phyloP scores from a whole-genome alignment of 805 yeast species.

The Zygotorulaspora sp. region DNA sequence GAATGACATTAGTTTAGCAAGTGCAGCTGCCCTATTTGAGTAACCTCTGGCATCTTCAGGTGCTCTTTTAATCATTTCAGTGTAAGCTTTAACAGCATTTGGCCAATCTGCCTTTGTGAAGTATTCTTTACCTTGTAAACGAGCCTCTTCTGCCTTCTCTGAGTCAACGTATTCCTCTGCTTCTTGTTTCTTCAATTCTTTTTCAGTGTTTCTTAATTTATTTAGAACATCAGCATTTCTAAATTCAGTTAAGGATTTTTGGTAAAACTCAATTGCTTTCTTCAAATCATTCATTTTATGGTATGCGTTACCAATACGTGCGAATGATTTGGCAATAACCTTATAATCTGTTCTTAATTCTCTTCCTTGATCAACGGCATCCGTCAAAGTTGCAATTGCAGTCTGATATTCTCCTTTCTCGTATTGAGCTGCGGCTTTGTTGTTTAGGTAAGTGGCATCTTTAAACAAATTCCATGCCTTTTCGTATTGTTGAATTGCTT shows the following conservation, averaged over 20 bases:
- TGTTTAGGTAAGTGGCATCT: conserved; percentile 91
- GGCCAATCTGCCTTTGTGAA: conserved; percentile 96
- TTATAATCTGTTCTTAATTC: conserved; percentile 88
- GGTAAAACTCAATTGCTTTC: conserved; percentile 72
- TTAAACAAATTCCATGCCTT: conserved; percentile 76
- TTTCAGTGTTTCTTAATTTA: conserved; percentile 84
- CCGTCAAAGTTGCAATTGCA: conserved; percentile 74
- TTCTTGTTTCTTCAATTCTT: conserved; percentile 74
- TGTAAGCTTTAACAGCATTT: conserved; percentile 85
- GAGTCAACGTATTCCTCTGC: conserved; percentile 78
- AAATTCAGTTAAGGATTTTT: conserved; percentile 93
- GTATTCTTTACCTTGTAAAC: conserved; percentile 83
- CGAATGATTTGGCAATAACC: conserved; percentile 85
- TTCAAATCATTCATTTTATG: conserved; percentile 67
- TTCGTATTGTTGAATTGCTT: conserved; percentile 81
- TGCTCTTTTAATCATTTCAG: conserved; percentile 95
- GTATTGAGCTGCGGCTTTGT: conserved; percentile 95
- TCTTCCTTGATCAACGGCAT: conserved; percentile 87
- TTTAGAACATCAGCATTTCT: conserved; percentile 89
- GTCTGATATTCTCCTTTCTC: conserved; percentile 90
- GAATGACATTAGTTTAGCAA: conserved; percentile 91
- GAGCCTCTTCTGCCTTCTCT: conserved; percentile 91
- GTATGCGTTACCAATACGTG: conserved; percentile 82
- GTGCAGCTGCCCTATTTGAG: conserved; percentile 96
- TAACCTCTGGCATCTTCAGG: conserved; percentile 96